Evolutionary conservation across 2,329 filamentous ascomycete species (phyloP).

Genomic region (Achaetomium macrosporum): DNA sequence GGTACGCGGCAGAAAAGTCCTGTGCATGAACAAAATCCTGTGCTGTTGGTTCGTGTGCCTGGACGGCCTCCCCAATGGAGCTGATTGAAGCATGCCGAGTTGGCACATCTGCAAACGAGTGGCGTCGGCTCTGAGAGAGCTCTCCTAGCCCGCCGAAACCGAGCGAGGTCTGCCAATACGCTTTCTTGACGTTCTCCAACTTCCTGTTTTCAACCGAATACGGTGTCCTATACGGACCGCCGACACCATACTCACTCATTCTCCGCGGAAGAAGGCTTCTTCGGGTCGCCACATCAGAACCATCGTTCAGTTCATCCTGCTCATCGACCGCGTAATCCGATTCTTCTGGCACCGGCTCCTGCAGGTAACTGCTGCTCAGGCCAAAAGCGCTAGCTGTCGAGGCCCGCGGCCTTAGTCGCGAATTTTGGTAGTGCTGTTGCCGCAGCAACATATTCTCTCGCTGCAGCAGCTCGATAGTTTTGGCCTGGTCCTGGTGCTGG

Average conservation of each 20-base stretch:
- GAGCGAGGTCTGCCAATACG: conserved; percentile 66
- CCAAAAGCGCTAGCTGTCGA: conserved; percentile 50
- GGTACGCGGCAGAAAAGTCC: conserved; percentile 37
- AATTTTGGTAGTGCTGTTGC: conserved; percentile 46
- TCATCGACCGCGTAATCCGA: conserved; percentile 70
- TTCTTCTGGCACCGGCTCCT: conserved; percentile 56
- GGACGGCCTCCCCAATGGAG: conserved; percentile 49
- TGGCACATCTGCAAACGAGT: conserved; percentile 69
- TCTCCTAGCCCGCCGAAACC: conserved; percentile 58
- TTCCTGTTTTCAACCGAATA: conserved; percentile 56
- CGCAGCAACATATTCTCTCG: conserved; percentile 59
- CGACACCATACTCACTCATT: conserved; percentile 52
- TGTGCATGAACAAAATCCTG: conserved; percentile 40
- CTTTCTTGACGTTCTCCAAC: conserved; percentile 59
- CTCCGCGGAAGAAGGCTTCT: conserved; percentile 43
- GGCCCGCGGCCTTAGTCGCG: conserved; percentile 51
- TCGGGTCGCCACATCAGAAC: conserved; percentile 41
- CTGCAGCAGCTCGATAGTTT: conserved; percentile 57
- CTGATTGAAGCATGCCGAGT: conserved; percentile 59
- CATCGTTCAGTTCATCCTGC: conserved; percentile 57
- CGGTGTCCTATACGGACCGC: conserved; percentile 41
- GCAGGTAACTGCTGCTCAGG: conserved; percentile 54
- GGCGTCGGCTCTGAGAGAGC: conserved; percentile 66
- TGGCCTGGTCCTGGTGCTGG: conserved; percentile 52
- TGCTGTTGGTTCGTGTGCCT: conserved; percentile 41